Percentiles rank a stretch among this genome's conserved stretches.
phyloP scores from a whole-genome alignment of 176 grass and related monocot species.

The Oryza coarctata region DNA sequence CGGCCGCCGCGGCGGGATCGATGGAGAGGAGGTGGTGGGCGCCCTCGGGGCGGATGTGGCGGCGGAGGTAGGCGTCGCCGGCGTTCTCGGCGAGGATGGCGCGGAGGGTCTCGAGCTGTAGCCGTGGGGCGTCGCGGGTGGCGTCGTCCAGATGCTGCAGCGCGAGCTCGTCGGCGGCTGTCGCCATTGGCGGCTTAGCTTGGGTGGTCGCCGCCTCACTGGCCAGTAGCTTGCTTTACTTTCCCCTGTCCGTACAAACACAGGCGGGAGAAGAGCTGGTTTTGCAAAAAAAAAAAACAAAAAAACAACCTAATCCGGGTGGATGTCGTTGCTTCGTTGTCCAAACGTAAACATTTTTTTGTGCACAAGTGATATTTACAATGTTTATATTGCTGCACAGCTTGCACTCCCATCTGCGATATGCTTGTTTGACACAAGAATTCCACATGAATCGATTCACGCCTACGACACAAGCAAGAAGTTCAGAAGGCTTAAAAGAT shows the following conservation, averaged over 20 bases:
- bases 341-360: too few relatives aligned
- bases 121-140: conserved; percentile 28
- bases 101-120: conserved; percentile 28
- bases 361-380: too few relatives aligned
- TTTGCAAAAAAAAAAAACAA: too few relatives aligned
- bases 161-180: background rate
- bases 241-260: background rate
- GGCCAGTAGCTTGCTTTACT: background rate
- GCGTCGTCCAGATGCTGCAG: conserved; percentile 13
- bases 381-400: too few relatives aligned
- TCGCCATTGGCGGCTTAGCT: background rate
- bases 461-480: too few relatives aligned
- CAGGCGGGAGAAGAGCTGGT: too few relatives aligned
- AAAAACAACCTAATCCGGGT: too few relatives aligned
- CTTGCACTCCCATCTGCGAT: too few relatives aligned
- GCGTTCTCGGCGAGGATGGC: conserved; percentile 35
- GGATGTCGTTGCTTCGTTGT: too few relatives aligned
- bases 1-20: background rate
- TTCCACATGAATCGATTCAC: too few relatives aligned
- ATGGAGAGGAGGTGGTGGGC: background rate
- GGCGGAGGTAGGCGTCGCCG: conserved; percentile 19
- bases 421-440: too few relatives aligned
- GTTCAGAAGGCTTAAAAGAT: too few relatives aligned
- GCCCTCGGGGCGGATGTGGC: background rate
- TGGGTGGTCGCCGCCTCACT: background rate